These are phyloP conservation scores for Venturia pyrina DNA, from an alignment of 2,329 filamentous ascomycete genomes.

Conservation along the genomic window DNA sequence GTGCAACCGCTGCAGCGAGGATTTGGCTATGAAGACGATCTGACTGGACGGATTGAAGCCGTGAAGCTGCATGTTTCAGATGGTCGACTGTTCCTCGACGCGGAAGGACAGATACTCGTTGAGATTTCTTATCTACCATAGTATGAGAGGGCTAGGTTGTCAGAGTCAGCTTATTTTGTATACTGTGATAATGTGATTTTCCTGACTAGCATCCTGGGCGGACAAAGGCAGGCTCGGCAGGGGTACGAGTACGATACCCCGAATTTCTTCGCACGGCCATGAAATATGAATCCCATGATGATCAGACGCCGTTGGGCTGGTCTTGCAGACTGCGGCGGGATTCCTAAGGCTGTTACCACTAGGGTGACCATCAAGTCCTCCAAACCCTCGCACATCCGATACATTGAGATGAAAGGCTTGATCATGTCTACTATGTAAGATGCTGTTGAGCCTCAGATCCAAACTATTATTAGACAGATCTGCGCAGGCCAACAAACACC, in stretches of 20 bases:
- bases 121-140: not conserved
- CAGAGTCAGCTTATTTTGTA: not conserved
- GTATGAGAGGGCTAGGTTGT: not conserved
- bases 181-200: not conserved
- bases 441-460: not conserved
- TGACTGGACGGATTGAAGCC: not conserved
- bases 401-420: not conserved
- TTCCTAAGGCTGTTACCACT: not conserved
- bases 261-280: not conserved
- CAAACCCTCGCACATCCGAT: not conserved
- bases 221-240: not conserved
- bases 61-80: not conserved
- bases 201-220: not conserved
- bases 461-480: not conserved
- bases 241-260: not conserved
- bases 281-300: no score
- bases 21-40: not conserved
- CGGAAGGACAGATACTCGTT: not conserved
- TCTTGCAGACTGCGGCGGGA: not conserved
- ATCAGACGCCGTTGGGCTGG: not conserved
- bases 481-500: no score
- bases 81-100: not conserved
- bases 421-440: no score
- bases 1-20: not conserved
- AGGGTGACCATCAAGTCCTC: not conserved